Evolutionary conservation across 805 yeast species (phyloP), one percentile per base, ranked within the genome.

Genomic region (Suhomyces xylopsoci): DNA sequence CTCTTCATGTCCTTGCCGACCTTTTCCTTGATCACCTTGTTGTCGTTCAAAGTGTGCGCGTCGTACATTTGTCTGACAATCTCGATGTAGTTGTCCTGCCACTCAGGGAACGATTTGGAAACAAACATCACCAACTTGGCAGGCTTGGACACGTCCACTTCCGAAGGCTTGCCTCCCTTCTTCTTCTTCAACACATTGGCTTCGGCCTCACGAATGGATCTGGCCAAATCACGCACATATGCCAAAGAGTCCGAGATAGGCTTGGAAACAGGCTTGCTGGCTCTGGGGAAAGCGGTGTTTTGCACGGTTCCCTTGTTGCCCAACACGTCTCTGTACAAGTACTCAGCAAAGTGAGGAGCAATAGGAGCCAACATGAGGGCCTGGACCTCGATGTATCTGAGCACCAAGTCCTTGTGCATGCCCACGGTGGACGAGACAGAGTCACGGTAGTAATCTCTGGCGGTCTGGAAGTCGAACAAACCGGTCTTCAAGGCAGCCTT

Each of bases 391-490:
- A 94, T 88, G 69, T 90, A 94, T 62, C 86, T 84, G 58, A 83
- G 65, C 41, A 90, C 86, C 58, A 94, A 80, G 63, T 89, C 96
- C 61, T 78, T 81, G 77, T 90, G 96, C 96, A 94, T 90, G 41
- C 81, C 82, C 22, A 72, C 69, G 25, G 50, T 63, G 32, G 79
- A 71, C 25, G 82, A 72, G 51, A 82, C 78, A 9, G 85, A 79
- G 62, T 94, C 99, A 76, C 99, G 86, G 78, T 94, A 94, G 77
- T 87, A 92, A 74, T 94, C 99, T 77, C 99, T 87, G 32, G 97
- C 85, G 52, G 91, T 82, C 76, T 92, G 98, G 81, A 85, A 88
- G 70, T 94, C 99, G 62, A 93, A 94, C 62, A 94, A 81, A 61
- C 97, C 97, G 51, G 79, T 79, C 76, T 93, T 93, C 70, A 94